Evolutionary conservation across 495 filamentous ascomycete genomes (phyloP), one percentile per base, ranked within the genome.

Genomic region (Hypoxylon lienhwacheense): DNA sequence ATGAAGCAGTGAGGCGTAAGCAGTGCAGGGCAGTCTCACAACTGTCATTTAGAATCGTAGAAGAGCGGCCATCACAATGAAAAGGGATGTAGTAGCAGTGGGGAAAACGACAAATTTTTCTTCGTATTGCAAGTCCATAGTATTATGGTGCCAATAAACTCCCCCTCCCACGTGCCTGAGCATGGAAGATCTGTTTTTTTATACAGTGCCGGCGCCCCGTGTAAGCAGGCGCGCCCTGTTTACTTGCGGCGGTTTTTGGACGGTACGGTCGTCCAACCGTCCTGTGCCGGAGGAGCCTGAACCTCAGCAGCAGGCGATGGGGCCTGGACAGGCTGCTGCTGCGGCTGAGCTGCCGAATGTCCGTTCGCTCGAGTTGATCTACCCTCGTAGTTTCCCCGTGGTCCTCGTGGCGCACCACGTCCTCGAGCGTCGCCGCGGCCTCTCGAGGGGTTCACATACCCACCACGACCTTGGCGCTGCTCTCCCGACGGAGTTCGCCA

Each of bases 221-320:
- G 36, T n/a, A 57, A 37, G 47, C 52, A 28, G 71, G 71, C 31
- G 63, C 55, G 55, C 61, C 37, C 28, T 60, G 53, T 24, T 71
- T 68, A 55, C 78, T 71, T 68, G 55, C 78, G 73, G 20, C 74
- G 72, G 41, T 63, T 68, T 57, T 78, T 79, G 66, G 75, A 80
- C 19, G 80, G 57, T 34, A 91, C 86, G 8, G 85, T 89, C 66
- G 86, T 90, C 86, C 88, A 89, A 53, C 86, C 86, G 49, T 88
- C 85, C 50, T 71, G 51, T 16, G 70, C 56, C 7, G 54, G 55
- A 17, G 62, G 52, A 21, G 59, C 59, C 16, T 67, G 58, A 7
- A 35, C 55, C 14, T 62, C 59, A 11, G 65, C 16, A 1, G 44
- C 37, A 43, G 61, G 45, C 7, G 65, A 52, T 3, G 70, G 45